Base-by-base conservation (phyloP, 1,284 basidiomycete species). In the Heterobasidion occidentale region DNA sequence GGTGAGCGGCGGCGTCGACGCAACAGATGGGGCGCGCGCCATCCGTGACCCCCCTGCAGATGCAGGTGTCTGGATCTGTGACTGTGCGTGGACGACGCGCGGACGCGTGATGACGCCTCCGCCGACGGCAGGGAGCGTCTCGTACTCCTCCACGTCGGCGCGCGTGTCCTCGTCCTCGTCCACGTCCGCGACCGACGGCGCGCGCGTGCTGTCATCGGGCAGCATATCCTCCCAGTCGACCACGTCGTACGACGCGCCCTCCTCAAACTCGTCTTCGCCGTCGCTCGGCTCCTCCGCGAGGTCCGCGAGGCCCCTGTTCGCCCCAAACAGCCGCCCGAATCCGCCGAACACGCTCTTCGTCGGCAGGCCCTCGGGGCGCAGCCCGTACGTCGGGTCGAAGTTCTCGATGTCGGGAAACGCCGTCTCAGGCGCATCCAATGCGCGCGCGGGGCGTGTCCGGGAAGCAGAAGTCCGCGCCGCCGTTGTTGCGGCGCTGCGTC, bases 361-460 rank as follows among this genome's bases (percentile, higher is more conserved):
- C 0, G 93, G 93, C 6, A 95, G 77, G 11, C 90, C 88, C 65
- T 95, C 93, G 0, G 92, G 91, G 14, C 95, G 86, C n/a, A 98
- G 75, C n/a, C 95, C 95, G 65, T 98, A 98, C 0, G 95, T 98
- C 0, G 94, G 95, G 66, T 98, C 95, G 70, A 92, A 97, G 60
- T 90, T 84, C 70, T 96, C 94, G 46, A 94, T 80, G 55, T 95
- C 92, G 1, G 90, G 86, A 60, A 88, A 85, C 8, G 84, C 79
- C 11, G 78, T 77, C 58, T 62, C 61, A 19, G 74, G 70, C 1
- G 74, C 64, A 20, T 79, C 76, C n/a, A 71, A 60, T 9, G 63
- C 56, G 62, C 63, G 47, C 64, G 60, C 20, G 62, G 56, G 53
- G 53, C 63, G 45, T 57, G 62, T 55, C 64, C 66, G 38, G 53